Percentiles rank a stretch among this genome's conserved stretches.
Conservation (phyloP, 1,139 yeast species). For the Scheffersomyces insectosa region DNA sequence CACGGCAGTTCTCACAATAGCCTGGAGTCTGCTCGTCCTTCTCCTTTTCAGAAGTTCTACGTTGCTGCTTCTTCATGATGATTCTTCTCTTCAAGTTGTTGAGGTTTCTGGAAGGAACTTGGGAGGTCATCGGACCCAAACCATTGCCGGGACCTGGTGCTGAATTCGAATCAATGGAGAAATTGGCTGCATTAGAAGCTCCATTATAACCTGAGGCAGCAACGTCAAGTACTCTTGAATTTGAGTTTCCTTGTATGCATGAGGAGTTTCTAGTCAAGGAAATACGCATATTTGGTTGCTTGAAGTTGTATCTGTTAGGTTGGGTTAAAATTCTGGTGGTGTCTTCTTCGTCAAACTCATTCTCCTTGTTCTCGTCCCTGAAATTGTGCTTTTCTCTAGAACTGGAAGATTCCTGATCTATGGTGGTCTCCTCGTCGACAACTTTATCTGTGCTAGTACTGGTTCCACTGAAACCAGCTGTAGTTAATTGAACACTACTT, state of each 20-base stretch:
- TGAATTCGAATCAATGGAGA: conserved; percentile 44
- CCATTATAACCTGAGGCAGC: conserved; percentile 82
- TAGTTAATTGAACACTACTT: conserved; percentile 20
- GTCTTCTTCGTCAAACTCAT: conserved; percentile 10
- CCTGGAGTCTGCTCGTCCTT: conserved; percentile 53
- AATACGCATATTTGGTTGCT: conserved; percentile 11
- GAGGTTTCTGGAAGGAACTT: conserved; percentile 67
- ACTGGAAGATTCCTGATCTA: conserved; percentile 15
- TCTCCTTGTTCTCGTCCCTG: conserved; percentile 6
- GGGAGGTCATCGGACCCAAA: conserved; percentile 66
- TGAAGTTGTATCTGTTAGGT: conserved; percentile 13
- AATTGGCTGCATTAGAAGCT: conserved; percentile 49
- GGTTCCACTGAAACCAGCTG: conserved; percentile 24
- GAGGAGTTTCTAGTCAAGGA: conserved; percentile 28
- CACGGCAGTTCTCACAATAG: conserved; percentile 93
- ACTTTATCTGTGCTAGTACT: conserved; percentile 33
- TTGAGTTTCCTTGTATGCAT: conserved; percentile 25
- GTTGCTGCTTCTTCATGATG: conserved; percentile 41
- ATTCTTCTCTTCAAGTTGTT: conserved; percentile 58
- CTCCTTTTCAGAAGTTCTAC: conserved; percentile 9
- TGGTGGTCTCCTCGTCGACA: conserved; percentile 19
- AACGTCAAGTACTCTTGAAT: conserved; percentile 57
- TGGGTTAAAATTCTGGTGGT: conserved; percentile 4
- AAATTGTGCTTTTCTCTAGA: conserved; percentile 11
- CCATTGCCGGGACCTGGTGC: conserved; percentile 56